A percentile compares a stretch with the other conserved stretches of the same genome.
phyloP scores from a whole-genome alignment of 495 filamentous ascomycete species.

The Entonaema liquescens region DNA sequence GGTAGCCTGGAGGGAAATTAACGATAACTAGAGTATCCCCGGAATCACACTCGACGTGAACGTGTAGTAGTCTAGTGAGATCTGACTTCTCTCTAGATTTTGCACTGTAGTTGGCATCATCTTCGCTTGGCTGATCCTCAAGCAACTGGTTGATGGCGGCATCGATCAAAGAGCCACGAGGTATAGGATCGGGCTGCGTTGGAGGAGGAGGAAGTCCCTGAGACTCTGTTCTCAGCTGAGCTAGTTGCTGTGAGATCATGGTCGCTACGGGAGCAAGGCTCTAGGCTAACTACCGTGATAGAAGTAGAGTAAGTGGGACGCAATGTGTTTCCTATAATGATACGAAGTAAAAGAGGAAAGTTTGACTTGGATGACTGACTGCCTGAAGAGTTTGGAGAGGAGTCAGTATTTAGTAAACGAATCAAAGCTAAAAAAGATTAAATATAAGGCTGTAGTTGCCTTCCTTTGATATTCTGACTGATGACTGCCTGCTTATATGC shows the following conservation, averaged over 20 bases:
- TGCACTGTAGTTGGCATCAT: neutral
- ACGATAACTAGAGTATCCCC: constrained; percentile 67
- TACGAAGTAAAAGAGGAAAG: neutral
- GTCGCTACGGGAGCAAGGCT: neutral
- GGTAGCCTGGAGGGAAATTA: constrained; percentile 52
- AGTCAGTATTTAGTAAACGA: neutral
- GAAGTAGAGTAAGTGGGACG: neutral
- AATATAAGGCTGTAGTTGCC: constrained; percentile 8
- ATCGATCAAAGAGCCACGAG: constrained; percentile 17
- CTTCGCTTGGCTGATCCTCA: constrained; percentile 15
- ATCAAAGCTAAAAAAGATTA: neutral
- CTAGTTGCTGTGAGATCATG: constrained; percentile 7
- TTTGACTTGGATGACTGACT: neutral
- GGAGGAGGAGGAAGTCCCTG: neutral
- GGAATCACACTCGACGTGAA: constrained; percentile 47
- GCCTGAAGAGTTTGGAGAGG: no score
- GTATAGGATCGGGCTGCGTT: neutral
- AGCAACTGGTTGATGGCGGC: constrained; percentile 20
- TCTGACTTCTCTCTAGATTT: constrained; percentile 31
- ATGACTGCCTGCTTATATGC: constrained; percentile 14
- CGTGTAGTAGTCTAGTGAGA: constrained; percentile 28
- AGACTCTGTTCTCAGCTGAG: neutral
- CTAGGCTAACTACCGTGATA: neutral
- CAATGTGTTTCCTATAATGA: neutral
- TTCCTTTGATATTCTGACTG: neutral